phyloP scores from a whole-genome alignment of 768 basidiomycete genomes.

The Leccinum subgranulosum region DNA sequence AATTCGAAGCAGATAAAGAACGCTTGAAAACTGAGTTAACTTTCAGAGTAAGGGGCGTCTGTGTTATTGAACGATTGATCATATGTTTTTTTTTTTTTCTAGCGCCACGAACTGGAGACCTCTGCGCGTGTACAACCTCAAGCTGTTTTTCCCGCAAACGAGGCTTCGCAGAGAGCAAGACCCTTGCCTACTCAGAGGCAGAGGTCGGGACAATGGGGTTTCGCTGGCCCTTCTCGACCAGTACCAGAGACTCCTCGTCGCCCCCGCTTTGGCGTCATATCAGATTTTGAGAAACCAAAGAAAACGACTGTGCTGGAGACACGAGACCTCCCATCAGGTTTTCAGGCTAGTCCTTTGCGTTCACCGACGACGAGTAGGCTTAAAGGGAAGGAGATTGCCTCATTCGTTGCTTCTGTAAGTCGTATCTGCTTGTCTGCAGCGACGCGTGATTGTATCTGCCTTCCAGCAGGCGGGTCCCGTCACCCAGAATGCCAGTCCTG shows the following conservation, averaged over 20 bases:
- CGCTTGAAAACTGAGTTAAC: conserved; percentile 63
- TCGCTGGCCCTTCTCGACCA: conserved; percentile 27
- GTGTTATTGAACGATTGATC: conserved; percentile 11
- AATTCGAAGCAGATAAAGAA: conserved; percentile 67
- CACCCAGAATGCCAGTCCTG: conserved; percentile 27
- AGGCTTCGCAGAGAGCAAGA: conserved; percentile 40
- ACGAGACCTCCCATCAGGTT: conserved; percentile 25
- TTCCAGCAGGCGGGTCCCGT: conserved; percentile 10
- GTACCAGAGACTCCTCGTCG: conserved; percentile 38
- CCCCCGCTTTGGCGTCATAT: conserved; percentile 32
- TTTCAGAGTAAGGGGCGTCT: conserved; percentile 53
- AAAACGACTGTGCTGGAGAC: conserved; percentile 7
- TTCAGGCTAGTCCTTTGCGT: conserved; percentile 19
- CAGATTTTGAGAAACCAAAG: conserved; percentile 24
- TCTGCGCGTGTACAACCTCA: conserved; percentile 47
- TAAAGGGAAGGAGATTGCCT: conserved; percentile 19
- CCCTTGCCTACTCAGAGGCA: conserved; percentile 40
- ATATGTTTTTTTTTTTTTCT: conserved; percentile 2
- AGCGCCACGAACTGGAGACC: conserved; percentile 71
- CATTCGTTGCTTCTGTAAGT: conserved; percentile 8
- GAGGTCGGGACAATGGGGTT: conserved; percentile 29
- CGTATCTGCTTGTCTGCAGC: not conserved
- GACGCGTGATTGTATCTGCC: not conserved
- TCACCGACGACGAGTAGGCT: conserved; percentile 13
- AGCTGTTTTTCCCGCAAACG: conserved; percentile 45